Percentiles rank a stretch among this genome's conserved stretches.
Conservation (phyloP, 1,139 yeast genomes). For the Geotrichum europaeum region DNA sequence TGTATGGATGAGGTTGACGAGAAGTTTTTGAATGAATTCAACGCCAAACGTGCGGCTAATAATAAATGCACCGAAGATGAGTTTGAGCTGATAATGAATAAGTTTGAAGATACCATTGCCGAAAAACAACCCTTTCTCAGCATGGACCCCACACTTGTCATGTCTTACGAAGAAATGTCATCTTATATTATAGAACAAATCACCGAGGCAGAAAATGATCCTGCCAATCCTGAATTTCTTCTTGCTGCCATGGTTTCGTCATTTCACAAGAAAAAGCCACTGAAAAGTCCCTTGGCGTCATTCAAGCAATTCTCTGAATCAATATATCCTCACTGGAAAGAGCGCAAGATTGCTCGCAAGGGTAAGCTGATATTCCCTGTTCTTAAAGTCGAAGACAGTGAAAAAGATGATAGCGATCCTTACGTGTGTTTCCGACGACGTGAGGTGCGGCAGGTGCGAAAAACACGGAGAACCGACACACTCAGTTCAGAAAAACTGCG, state of each 20-base stretch:
- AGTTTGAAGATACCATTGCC: constrained; percentile 65
- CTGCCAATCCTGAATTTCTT: constrained; percentile 33
- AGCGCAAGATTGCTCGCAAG: constrained; percentile 59
- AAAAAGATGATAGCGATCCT: constrained; percentile 90
- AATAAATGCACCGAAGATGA: constrained; percentile 63
- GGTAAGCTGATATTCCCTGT: constrained; percentile 72
- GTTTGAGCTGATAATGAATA: constrained; percentile 72
- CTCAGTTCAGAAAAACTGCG: constrained; percentile 83
- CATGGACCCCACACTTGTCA: constrained; percentile 74
- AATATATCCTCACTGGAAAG: constrained; percentile 78
- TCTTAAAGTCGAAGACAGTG: constrained; percentile 79
- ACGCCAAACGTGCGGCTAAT: constrained; percentile 32
- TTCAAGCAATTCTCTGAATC: constrained; percentile 59
- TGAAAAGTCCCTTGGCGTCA: constrained; percentile 40
- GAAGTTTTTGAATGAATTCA: constrained; percentile 47
- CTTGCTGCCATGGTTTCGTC: constrained; percentile 21
- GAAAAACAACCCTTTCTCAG: constrained; percentile 84
- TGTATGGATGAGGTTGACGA: constrained; percentile 90
- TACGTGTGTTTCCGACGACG: constrained; percentile 94
- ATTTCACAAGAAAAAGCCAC: constrained; percentile 10
- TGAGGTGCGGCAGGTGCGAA: constrained; percentile 91
- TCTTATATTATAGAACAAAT: constrained; percentile 27
- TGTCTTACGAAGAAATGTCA: constrained; percentile 62
- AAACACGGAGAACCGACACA: constrained; percentile 90
- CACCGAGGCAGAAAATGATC: constrained; percentile 32